Conservation (phyloP, 169 alveolate genomes). For the Cryptosporidium viatorum region DNA sequence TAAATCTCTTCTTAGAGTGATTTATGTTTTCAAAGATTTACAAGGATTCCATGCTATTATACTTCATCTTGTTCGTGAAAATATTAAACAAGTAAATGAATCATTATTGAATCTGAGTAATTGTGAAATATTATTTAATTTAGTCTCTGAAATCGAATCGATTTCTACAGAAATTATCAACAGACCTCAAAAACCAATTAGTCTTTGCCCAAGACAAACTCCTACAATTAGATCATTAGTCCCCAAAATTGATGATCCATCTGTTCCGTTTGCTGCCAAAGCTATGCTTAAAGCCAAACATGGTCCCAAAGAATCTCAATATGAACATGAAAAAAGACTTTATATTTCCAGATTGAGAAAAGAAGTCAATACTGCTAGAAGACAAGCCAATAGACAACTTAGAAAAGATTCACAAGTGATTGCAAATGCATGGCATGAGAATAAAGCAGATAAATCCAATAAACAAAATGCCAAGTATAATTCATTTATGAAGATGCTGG, state of each 20-base stretch:
- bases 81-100: background rate
- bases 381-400: slow-evolving; percentile 73
- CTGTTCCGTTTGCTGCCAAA: slow-evolving; percentile 71
- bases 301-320: slow-evolving; percentile 39
- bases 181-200: slow-evolving; percentile 30
- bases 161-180: slow-evolving; percentile 2
- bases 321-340: slow-evolving; percentile 48
- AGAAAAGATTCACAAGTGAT: slow-evolving; percentile 61
- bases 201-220: slow-evolving; percentile 43
- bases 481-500: slow-evolving; percentile 73
- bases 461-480: slow-evolving; percentile 24
- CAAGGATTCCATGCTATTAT: slow-evolving; percentile 29
- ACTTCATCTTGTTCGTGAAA: slow-evolving; percentile 10
- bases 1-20: slow-evolving; percentile 25
- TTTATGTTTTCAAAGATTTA: slow-evolving; percentile 2
- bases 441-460: slow-evolving; percentile 1
- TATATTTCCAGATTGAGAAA: slow-evolving; percentile 36
- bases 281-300: slow-evolving; percentile 31
- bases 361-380: slow-evolving; percentile 67
- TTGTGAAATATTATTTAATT: background rate
- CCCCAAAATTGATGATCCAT: slow-evolving; percentile 69
- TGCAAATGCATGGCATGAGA: slow-evolving; percentile 28
- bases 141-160: slow-evolving; percentile 9
- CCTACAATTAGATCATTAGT: slow-evolving; percentile 43
- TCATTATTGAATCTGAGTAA: background rate